Evolutionary conservation across 2,329 filamentous ascomycete species (phyloP).

Genomic region (Diaporthe humulicola): DNA sequence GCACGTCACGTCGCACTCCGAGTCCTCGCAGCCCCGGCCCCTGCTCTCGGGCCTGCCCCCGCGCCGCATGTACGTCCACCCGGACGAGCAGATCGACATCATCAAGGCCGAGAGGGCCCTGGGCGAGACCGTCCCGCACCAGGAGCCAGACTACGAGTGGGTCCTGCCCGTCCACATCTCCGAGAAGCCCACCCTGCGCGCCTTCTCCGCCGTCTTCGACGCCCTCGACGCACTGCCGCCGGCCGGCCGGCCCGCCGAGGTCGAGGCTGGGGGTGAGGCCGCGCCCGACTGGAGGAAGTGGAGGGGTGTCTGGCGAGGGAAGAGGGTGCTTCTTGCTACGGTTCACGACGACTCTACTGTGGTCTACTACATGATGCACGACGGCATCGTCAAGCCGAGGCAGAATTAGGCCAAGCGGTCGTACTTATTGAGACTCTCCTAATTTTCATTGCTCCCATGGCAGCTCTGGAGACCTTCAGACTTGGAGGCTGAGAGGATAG

Average conservation of each 20-base stretch:
- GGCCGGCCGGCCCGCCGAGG: constrained; percentile 41
- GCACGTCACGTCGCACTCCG: constrained; percentile 66
- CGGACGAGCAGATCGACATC: constrained; percentile 83
- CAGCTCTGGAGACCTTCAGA: neutral
- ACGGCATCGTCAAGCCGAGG: constrained; percentile 87
- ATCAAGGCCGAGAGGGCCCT: constrained; percentile 70
- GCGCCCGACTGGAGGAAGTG: constrained; percentile 54
- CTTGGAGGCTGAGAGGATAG: neutral
- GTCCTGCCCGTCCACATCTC: constrained; percentile 79
- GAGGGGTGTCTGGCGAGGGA: constrained; percentile 64
- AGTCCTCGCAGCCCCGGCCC: constrained; percentile 67
- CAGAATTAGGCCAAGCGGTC: constrained; percentile 72
- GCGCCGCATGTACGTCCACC: constrained; percentile 80
- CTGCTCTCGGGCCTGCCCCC: constrained; percentile 81
- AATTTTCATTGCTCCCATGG: neutral
- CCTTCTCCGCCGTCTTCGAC: constrained; percentile 80
- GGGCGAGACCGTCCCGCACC: constrained; percentile 56
- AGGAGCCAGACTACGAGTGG: constrained; percentile 77
- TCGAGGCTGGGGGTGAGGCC: constrained; percentile 45
- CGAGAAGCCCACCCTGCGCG: constrained; percentile 78
- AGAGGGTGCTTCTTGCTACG: constrained; percentile 80
- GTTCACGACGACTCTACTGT: constrained; percentile 86
- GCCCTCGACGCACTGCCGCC: constrained; percentile 63
- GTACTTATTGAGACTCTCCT: neutral
- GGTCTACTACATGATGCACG: constrained; percentile 87